Conservation (phyloP, 306 rosid species). For the Castanea sativa region DNA sequence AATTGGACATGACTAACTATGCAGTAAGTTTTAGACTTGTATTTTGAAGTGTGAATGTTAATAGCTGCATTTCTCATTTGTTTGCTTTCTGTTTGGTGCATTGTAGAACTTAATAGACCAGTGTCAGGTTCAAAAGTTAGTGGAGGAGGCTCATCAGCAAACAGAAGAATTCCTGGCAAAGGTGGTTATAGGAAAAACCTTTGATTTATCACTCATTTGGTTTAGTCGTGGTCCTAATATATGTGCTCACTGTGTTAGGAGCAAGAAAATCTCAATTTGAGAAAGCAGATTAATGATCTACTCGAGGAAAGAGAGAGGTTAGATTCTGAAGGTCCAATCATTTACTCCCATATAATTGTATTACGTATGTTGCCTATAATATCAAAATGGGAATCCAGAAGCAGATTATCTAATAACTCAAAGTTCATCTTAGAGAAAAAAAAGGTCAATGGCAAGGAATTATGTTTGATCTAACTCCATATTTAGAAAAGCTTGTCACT, state of each 20-base stretch:
- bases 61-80: conserved; percentile 29
- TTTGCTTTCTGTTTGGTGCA: conserved; percentile 24
- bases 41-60: conserved; percentile 9
- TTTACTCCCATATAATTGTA: conserved; percentile 10
- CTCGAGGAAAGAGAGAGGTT: conserved; percentile 79
- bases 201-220: neutral
- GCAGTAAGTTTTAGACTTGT: conserved; percentile 59
- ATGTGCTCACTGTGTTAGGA: conserved; percentile 44
- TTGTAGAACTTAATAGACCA: conserved; percentile 72
- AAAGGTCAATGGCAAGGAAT: neutral
- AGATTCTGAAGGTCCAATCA: conserved; percentile 14
- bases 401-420: neutral
- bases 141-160: conserved; percentile 69
- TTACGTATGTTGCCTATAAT: neutral
- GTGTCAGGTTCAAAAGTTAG: conserved; percentile 60
- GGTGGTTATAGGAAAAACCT: conserved; percentile 37
- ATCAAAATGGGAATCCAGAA: neutral
- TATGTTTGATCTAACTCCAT: neutral
- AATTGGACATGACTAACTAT: conserved; percentile 79
- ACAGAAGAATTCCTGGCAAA: conserved; percentile 56
- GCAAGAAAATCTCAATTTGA: conserved; percentile 55
- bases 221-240: conserved; percentile 4
- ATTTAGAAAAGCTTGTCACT: neutral
- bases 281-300: conserved; percentile 56
- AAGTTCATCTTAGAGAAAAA: neutral